phyloP scores from a whole-genome alignment of 805 yeast genomes.

The Myxozyma sirexii region DNA sequence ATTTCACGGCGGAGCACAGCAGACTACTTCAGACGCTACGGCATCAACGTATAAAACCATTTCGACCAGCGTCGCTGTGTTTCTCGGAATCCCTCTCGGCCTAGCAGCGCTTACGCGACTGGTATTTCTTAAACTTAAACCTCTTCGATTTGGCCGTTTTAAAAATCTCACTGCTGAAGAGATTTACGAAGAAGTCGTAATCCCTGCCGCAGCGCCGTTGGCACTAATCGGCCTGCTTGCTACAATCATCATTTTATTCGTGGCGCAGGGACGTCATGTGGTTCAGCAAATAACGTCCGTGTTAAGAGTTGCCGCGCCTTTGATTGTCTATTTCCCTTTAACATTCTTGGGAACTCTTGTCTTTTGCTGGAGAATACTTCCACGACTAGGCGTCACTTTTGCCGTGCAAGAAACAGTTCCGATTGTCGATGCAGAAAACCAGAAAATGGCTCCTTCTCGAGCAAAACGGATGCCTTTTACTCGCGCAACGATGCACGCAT shows the following conservation, averaged over 20 bases:
- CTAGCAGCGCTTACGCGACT: slow-evolving; percentile 49
- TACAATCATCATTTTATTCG: slow-evolving; percentile 54
- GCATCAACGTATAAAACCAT: slow-evolving; percentile 45
- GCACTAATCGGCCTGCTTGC: slow-evolving; percentile 55
- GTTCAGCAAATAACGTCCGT: slow-evolving; percentile 53
- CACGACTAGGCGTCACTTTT: slow-evolving; percentile 13
- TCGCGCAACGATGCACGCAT: slow-evolving; percentile 53
- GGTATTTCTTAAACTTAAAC: neutral
- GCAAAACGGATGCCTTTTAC: slow-evolving; percentile 45
- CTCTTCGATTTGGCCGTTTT: neutral
- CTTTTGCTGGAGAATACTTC: slow-evolving; percentile 32
- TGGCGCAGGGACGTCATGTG: slow-evolving; percentile 52
- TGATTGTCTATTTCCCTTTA: slow-evolving; percentile 50
- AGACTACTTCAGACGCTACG: slow-evolving; percentile 19
- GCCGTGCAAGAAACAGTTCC: neutral
- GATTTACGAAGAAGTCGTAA: slow-evolving; percentile 42
- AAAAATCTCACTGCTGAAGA: slow-evolving; percentile 3
- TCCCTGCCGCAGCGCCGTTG: slow-evolving; percentile 52
- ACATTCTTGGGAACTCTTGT: slow-evolving; percentile 51
- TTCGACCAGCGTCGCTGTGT: slow-evolving; percentile 54
- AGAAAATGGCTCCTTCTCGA: slow-evolving; percentile 31
- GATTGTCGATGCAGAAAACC: neutral
- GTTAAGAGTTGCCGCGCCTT: slow-evolving; percentile 53
- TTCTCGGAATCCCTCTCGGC: slow-evolving; percentile 56
- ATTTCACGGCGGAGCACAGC: slow-evolving; percentile 43